These are phyloP conservation scores for Suillus fuscotomentosus DNA, from an alignment of 768 basidiomycete species.

Conservation along the genomic window DNA sequence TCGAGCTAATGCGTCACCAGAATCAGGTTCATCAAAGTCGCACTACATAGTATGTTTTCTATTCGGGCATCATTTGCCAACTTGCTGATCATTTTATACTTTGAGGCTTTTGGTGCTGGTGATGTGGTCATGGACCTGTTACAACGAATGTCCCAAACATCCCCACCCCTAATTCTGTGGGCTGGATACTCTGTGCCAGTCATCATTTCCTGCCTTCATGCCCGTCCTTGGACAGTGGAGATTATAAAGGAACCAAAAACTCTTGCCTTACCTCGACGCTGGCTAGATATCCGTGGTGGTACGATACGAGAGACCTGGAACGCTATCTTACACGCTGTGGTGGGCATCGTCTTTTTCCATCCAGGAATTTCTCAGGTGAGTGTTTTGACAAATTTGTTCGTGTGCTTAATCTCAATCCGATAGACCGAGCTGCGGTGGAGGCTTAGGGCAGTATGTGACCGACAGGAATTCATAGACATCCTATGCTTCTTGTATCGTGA, in stretches of 20 bases:
- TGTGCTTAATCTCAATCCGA: slow-evolving; percentile 7
- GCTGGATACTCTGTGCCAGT: slow-evolving; percentile 57
- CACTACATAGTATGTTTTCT: slow-evolving; percentile 30
- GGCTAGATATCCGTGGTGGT: slow-evolving; percentile 70
- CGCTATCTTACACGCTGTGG: slow-evolving; percentile 67
- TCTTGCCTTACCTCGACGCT: slow-evolving; percentile 65
- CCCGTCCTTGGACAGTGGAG: slow-evolving; percentile 54
- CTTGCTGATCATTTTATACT: slow-evolving; percentile 12
- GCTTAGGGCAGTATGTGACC: slow-evolving; percentile 69
- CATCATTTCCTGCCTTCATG: slow-evolving; percentile 54
- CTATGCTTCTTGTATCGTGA: slow-evolving; percentile 53
- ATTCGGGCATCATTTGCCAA: neutral
- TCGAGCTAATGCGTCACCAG: slow-evolving; percentile 12
- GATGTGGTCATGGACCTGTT: slow-evolving; percentile 32
- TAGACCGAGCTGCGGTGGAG: slow-evolving; percentile 74
- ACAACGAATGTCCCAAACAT: slow-evolving; percentile 42
- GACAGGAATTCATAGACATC: slow-evolving; percentile 69
- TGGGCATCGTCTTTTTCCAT: slow-evolving; percentile 62
- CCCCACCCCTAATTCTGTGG: slow-evolving; percentile 64
- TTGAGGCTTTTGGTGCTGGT: slow-evolving; percentile 13
- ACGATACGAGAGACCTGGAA: slow-evolving; percentile 66
- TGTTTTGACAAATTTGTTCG: slow-evolving; percentile 9
- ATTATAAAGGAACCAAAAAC: slow-evolving; percentile 42
- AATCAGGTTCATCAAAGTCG: slow-evolving; percentile 28
- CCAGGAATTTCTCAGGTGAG: slow-evolving; percentile 75